These are phyloP conservation scores for Podosphaera xanthii DNA, from an alignment of 2,329 filamentous ascomycete species.

Conservation along the genomic window DNA sequence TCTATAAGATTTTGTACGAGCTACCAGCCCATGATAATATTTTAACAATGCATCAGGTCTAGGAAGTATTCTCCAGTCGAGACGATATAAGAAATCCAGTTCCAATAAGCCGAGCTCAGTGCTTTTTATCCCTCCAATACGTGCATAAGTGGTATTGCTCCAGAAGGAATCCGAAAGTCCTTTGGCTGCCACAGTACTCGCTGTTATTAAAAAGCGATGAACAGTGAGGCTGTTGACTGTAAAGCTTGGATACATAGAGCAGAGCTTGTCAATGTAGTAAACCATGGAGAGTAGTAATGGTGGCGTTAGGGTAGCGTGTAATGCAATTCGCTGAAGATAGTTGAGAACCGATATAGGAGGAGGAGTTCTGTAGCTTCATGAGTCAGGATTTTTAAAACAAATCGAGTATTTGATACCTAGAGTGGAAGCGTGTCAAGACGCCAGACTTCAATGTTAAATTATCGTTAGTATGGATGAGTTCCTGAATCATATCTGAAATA, in stretches of 20 bases:
- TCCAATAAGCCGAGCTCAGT: constrained; percentile 78
- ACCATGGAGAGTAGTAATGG: constrained; percentile 96
- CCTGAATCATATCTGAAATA: constrained; percentile 86
- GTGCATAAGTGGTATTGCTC: constrained; percentile 92
- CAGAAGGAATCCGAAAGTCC: constrained; percentile 92
- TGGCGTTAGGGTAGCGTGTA: constrained; percentile 79
- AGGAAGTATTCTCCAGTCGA: constrained; percentile 94
- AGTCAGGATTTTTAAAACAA: background rate
- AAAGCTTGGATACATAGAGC: constrained; percentile 77
- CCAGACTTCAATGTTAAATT: constrained; percentile 63
- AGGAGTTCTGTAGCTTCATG: constrained; percentile 23
- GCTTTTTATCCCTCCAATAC: constrained; percentile 78
- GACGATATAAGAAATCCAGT: constrained; percentile 73
- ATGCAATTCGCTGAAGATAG: constrained; percentile 78
- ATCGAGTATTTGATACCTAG: constrained; percentile 31
- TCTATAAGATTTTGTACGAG: constrained; percentile 32
- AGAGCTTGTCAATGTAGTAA: constrained; percentile 92
- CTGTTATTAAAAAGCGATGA: constrained; percentile 89
- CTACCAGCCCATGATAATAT: constrained; percentile 76
- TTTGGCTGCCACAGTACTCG: constrained; percentile 86
- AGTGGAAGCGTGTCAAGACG: constrained; percentile 84
- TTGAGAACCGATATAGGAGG: constrained; percentile 88
- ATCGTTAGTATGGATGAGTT: constrained; percentile 86
- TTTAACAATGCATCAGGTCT: constrained; percentile 82
- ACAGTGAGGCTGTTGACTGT: constrained; percentile 92